Base-by-base conservation (phyloP, 139 green algal species). In the Chlorella sp. region DNA sequence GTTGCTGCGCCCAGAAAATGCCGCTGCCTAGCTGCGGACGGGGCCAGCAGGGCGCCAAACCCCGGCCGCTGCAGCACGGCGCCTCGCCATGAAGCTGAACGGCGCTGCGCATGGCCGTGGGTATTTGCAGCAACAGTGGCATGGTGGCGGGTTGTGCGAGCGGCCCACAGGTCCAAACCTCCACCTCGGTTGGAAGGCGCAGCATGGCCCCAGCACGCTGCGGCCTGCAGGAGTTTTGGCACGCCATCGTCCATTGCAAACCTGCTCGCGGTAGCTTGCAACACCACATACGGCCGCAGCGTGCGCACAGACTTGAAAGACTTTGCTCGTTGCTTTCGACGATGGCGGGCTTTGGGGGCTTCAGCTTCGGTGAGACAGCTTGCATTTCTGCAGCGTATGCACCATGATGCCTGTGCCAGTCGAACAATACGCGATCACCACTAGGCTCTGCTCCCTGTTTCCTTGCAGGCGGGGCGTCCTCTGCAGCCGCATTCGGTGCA, bases 341-440 rank as follows among this genome's bases (percentile, higher is more conserved):
- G 24, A 53, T 40, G 34, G 53, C 37, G 7, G 48, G 57, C 36
- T 83, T 73, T 40, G 89, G 85, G 37, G 71, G 75, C 36, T 82
- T 88, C 32, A 81, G 34, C 42, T 87, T 91, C 34, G 83, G 80
- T 82, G 83, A 73, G 61, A 28, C 40, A 30, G n/a, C 21, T 11
- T 61, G 39, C 3, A 60, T 36, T 5, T 26, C 24, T 36, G 34
- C 39, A 36, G 78, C 0, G 39, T 24, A 37, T 28, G 71, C 28
- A 21, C 53, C 42, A 68, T 12, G 30, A 39, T 3, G 71, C 75
- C 34, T 53, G 1, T 53, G 18, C 2, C 12, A 53, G 75, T 81
- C 75, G 30, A 5, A 9, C 37, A 42, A 21, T 34, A 66, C 12
- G 28, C 79, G 79, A 68, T 69, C 42, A 68, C 37, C 40, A 30